Evolutionary conservation across 805 yeast genomes (phyloP).

Genomic region (Saitoella complicata): DNA sequence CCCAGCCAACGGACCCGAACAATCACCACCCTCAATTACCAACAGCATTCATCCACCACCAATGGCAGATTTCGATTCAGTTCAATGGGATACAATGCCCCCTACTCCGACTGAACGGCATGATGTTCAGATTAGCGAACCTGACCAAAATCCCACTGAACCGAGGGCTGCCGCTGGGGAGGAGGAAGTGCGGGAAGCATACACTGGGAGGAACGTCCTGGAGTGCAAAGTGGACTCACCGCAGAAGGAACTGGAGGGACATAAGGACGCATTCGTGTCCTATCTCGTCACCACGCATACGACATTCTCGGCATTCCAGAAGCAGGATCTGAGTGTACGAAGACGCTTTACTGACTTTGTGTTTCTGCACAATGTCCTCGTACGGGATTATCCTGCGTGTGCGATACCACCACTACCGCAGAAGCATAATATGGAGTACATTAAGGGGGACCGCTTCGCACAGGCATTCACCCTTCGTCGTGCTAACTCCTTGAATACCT

Average conservation of each 20-base stretch:
- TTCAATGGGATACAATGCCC: too few species aligned
- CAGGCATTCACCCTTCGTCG: conserved; percentile 70
- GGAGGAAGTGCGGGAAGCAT: too few species aligned
- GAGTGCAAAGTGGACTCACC: conserved; percentile 23
- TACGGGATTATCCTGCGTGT: conserved; percentile 67
- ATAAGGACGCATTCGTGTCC: conserved; percentile 58
- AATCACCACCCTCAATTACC: too few species aligned
- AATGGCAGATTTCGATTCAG: too few species aligned
- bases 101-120: too few species aligned
- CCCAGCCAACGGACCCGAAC: too few species aligned
- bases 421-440: conserved; percentile 75
- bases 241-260: conserved; percentile 50
- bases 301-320: conserved; percentile 41
- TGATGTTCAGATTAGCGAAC: too few species aligned
- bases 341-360: conserved; percentile 81
- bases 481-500: conserved; percentile 63
- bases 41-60: too few species aligned
- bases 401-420: conserved; percentile 91
- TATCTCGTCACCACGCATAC: conserved; percentile 50
- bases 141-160: too few species aligned
- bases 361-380: conserved; percentile 54
- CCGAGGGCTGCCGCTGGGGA: too few species aligned
- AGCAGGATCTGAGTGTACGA: conserved; percentile 34
- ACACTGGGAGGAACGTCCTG: too few species aligned
- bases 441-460: conserved; percentile 85